Evolutionary conservation across 1,284 basidiomycete species (phyloP).

Genomic region (Amylostereum areolatum): DNA sequence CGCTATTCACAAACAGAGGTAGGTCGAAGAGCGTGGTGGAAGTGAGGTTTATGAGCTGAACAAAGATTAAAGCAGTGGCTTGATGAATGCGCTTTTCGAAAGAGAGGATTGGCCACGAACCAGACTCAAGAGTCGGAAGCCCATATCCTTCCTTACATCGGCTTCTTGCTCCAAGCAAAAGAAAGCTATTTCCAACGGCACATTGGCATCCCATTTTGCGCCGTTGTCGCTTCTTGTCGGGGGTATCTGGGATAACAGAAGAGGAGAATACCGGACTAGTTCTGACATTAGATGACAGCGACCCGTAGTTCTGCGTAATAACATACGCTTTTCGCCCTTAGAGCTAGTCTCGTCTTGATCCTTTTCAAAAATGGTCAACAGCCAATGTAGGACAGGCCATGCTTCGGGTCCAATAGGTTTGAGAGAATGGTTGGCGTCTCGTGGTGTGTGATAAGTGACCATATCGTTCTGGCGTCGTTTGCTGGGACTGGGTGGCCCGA

Average conservation of each 20-base stretch:
- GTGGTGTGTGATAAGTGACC: slow-evolving; percentile 15
- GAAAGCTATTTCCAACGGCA: slow-evolving; percentile 51
- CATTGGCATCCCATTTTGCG: slow-evolving; percentile 51
- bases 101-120: slow-evolving; percentile 27
- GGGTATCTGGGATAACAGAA: slow-evolving; percentile 64
- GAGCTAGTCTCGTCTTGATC: slow-evolving; percentile 35
- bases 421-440: slow-evolving; percentile 21
- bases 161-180: slow-evolving; percentile 42
- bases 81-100: background rate
- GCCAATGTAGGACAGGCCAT: slow-evolving; percentile 62
- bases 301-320: too few species aligned
- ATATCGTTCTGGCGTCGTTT: slow-evolving; percentile 9
- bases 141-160: slow-evolving; percentile 33
- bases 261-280: slow-evolving; percentile 48
- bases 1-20: slow-evolving; percentile 39
- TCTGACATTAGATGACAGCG: background rate
- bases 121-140: slow-evolving; percentile 44
- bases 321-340: too few species aligned
- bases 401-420: slow-evolving; percentile 47
- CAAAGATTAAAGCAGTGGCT: background rate
- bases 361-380: slow-evolving; percentile 58
- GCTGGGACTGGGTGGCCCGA: slow-evolving; percentile 8
- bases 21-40: slow-evolving; percentile 43
- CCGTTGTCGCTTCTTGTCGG: slow-evolving; percentile 39
- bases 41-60: slow-evolving; percentile 51